Base-by-base conservation (phyloP, 371 early-diverging fungal genomes). In the Mortierella polycephala region DNA sequence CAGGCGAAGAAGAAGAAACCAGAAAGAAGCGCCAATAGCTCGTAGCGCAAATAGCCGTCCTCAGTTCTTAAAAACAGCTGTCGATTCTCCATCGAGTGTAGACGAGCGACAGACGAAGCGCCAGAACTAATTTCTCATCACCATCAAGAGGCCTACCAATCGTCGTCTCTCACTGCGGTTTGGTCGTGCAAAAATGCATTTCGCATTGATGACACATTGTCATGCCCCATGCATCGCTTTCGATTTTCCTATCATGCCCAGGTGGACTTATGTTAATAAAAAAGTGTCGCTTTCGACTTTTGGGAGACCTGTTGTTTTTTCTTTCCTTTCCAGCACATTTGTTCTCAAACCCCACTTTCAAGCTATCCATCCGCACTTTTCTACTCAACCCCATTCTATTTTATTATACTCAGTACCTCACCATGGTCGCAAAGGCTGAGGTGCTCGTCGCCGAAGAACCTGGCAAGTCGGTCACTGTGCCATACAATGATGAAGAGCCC, bases 401-500 rank as follows among this genome's bases (percentile, higher is more conserved):
- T 13, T 12, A 9, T 51, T 9, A 1, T 51, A n/a, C 51, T 18
- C 20, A 14, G 14, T 9, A 12, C 51, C 18, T 3, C 12, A 51
- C n/a, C 20, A 64, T 64, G 46, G 64, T 16, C 13, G 23, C 46
- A 44, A 64, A 9, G 12, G 51, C 57, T 1, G 58, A 57, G 7
- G 30, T 65, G 5, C 50, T 65, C 18, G 42, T 65, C 13, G 51
- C 58, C 39, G 14, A 40, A 16, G 30, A 49, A 14, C 65, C 65
- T 11, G 58, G 58, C 12, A 41, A 49, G 47, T 39, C 46, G 13
- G 44, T 58, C 57, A 16, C 65, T 14, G 49, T 65, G 4, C 71
- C 65, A 5, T 71, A 60, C 47, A 49, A 23, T 0, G 37, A 51
- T 39, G 13, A 64, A 2, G 71, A 71, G 37, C 63, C 71, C 37